Evolutionary conservation across 208 protist genomes (phyloP), one percentile per base, ranked within the genome.

Genomic region (Leishmania guyanensis): DNA sequence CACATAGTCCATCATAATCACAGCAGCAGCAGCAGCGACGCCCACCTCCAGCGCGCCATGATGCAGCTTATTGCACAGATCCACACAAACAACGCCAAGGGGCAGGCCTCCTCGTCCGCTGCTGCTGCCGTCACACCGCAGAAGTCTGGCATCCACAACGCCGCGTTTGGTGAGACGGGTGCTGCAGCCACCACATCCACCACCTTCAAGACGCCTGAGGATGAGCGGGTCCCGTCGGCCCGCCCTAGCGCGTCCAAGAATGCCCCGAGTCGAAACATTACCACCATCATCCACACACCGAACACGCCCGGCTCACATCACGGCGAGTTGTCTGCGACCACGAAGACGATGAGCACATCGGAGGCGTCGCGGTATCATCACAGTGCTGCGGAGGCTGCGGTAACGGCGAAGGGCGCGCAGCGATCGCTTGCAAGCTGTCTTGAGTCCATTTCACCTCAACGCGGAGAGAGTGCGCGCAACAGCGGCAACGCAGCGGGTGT

Each of bases 241-340:
- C 83, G 79, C 26, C 83, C 83, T 12, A 86, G 83, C 51, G 79
- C 83, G 51, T 81, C 78, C 33, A 86, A 83, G 83, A 86, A 78
- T 54, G 39, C 75, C 16, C 53, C 78, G 0, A 77, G 75, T 66
- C 83, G 78, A 75, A 82, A 73, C 66, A 80, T 83, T 33, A 86
- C 83, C 54, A 86, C 82, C 54, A 86, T 86, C 74, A 86, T 86
- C 75, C 83, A 79, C 56, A 83, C 78, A 8, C 78, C 83, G 5
- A 83, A 68, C 48, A 65, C 77, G 9, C 60, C 78, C 12, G n/a
- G 73, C 26, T 39, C 50, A n/a, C 48, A 66, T 14, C 54, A 43
- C 60, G 62, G 33, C 20, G 51, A 46, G 26, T 20, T 64, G 22
- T 36, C 50, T 12, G 9, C 53, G 54, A n/a, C n/a, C 29, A 43